Percentiles rank a stretch among this genome's conserved stretches.
These are phyloP conservation scores for Aphanomyces invadans DNA, from an alignment of 352 stramenopile genomes.

Conservation along the genomic window DNA sequence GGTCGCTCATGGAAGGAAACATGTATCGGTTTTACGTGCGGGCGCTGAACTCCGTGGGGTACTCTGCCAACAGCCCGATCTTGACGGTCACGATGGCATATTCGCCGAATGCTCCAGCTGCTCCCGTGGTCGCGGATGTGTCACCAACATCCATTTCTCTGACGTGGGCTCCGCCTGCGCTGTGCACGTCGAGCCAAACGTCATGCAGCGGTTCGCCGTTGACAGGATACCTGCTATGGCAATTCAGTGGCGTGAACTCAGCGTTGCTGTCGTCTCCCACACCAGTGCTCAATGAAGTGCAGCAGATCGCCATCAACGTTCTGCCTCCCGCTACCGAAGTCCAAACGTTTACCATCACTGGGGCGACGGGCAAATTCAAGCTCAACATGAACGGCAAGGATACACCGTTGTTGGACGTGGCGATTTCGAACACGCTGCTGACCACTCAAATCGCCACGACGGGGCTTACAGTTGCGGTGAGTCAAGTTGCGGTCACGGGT, in stretches of 20 bases:
- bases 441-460: conserved; percentile 48
- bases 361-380: conserved; percentile 55
- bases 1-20: conserved; percentile 60
- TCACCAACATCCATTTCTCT: conserved; percentile 53
- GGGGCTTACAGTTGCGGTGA: conserved; percentile 47
- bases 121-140: conserved; percentile 55
- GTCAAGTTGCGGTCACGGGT: conserved; percentile 31
- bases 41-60: conserved; percentile 77
- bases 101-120: conserved; percentile 41
- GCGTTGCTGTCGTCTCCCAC: conserved; percentile 69
- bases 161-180: conserved; percentile 50
- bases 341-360: conserved; percentile 58
- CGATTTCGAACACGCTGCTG: conserved; percentile 35
- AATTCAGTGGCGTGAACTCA: conserved; percentile 76
- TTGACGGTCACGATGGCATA: conserved; percentile 86
- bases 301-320: conserved; percentile 82
- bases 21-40: conserved; percentile 91
- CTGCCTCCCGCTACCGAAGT: conserved; percentile 49
- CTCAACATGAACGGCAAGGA: conserved; percentile 61
- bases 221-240: conserved; percentile 91
- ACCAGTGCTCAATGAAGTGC: conserved; percentile 78
- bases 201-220: conserved; percentile 68
- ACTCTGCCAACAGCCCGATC: conserved; percentile 71
- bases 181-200: conserved; percentile 64
- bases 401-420: conserved; percentile 40